Evolutionary conservation across 495 filamentous ascomycete genomes (phyloP).

Genomic region (Filosporella fistucella): DNA sequence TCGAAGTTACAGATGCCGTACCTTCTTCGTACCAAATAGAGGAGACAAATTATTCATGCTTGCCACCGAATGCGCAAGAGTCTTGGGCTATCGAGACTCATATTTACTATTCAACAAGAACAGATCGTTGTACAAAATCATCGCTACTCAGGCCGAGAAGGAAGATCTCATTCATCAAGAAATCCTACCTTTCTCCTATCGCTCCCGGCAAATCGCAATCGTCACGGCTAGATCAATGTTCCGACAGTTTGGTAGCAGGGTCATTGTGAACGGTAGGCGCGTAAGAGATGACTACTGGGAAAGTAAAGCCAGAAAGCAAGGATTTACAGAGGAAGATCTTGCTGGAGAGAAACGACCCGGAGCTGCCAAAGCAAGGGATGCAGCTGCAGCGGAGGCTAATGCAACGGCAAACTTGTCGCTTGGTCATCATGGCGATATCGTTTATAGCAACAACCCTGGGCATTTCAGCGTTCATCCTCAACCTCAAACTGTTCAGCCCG

Average conservation of each 20-base stretch:
- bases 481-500: conserved; percentile 63
- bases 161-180: conserved; percentile 94
- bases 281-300: conserved; percentile 99
- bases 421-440: conserved; percentile 66
- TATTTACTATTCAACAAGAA: conserved; percentile 99
- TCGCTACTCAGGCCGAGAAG: conserved; percentile 92
- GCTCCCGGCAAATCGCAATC: conserved; percentile 96
- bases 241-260: conserved; percentile 93
- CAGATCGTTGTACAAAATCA: conserved; percentile 94
- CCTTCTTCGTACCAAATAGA: conserved; percentile 85
- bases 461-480: conserved; percentile 56
- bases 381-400: conserved; percentile 52
- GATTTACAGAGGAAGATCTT: conserved; percentile 95
- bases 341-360: conserved; percentile 96
- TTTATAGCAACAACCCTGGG: conserved; percentile 73
- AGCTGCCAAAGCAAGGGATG: conserved; percentile 81
- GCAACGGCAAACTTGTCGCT: conserved; percentile 40
- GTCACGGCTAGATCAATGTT: conserved; percentile 99
- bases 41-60: conserved; percentile 97
- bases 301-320: conserved; percentile 91
- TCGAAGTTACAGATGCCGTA: conserved; percentile 88
- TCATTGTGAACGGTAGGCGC: conserved; percentile 82
- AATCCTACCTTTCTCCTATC: conserved; percentile 94
- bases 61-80: conserved; percentile 93
- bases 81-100: conserved; percentile 92